Conservation (phyloP, 495 filamentous ascomycete genomes). For the Penicillium samsonianum region DNA sequence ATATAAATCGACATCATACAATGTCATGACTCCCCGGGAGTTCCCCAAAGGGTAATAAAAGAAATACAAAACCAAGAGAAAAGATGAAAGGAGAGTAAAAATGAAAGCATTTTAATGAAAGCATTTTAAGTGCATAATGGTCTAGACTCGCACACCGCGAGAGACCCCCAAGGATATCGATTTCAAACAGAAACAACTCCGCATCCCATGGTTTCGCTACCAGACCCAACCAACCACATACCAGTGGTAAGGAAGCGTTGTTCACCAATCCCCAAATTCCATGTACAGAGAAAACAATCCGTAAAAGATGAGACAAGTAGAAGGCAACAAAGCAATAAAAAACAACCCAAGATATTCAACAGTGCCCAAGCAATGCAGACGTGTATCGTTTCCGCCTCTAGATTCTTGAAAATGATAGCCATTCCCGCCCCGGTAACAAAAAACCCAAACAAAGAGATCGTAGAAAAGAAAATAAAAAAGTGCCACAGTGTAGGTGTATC, state of each 20-base stretch:
- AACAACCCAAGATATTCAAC: constrained; percentile 44
- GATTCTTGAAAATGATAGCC: constrained; percentile 47
- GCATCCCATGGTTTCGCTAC: constrained; percentile 50
- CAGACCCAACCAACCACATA: constrained; percentile 35
- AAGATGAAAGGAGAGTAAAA: constrained; percentile 23
- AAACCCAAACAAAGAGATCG: constrained; percentile 37
- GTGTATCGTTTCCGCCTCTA: constrained; percentile 59
- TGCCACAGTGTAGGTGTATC: constrained; percentile 30
- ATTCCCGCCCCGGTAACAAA: constrained; percentile 40
- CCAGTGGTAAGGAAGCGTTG: constrained; percentile 36
- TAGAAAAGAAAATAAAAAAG: constrained; percentile 31
- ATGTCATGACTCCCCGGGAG: constrained; percentile 35
- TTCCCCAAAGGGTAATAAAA: constrained; percentile 24
- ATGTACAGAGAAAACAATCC: constrained; percentile 46
- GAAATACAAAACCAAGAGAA: constrained; percentile 17
- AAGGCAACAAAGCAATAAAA: constrained; percentile 29
- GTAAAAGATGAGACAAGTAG: constrained; percentile 27
- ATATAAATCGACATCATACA: constrained; percentile 33
- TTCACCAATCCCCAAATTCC: constrained; percentile 42
- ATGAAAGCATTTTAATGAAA: constrained; percentile 34
- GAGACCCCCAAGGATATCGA: constrained; percentile 43
- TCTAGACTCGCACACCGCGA: constrained; percentile 39
- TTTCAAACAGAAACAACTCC: constrained; percentile 44
- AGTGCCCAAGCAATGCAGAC: constrained; percentile 54
- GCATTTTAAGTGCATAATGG: constrained; percentile 38